These are phyloP conservation scores for Stachybotrys echinatus DNA, from an alignment of 2,329 filamentous ascomycete genomes.

Conservation along the genomic window DNA sequence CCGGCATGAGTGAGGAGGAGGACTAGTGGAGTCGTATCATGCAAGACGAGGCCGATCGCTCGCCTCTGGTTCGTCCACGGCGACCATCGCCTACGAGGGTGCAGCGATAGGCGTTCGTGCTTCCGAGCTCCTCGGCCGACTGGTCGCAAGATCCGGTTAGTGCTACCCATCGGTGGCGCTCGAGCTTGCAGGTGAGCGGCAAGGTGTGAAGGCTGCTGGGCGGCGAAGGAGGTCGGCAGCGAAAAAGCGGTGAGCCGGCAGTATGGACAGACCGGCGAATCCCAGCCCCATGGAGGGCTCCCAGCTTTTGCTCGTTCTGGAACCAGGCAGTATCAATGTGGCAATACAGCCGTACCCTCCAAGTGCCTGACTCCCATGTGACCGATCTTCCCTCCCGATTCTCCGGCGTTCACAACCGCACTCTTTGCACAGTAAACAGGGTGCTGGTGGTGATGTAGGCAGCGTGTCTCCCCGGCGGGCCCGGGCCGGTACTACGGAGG, in stretches of 20 bases:
- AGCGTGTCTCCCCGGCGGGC: not conserved
- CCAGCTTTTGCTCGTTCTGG: no score
- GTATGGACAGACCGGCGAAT: not conserved
- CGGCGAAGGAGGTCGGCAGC: not conserved
- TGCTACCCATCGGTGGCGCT: not conserved
- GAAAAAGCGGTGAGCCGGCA: conserved; percentile 3
- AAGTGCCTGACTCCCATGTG: no score
- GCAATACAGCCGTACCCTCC: no score
- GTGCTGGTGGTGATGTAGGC: no score
- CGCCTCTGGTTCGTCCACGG: not conserved
- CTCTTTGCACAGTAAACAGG: not conserved
- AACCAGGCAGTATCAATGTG: no score
- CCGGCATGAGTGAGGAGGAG: not conserved
- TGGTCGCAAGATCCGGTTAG: not conserved
- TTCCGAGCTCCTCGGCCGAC: not conserved
- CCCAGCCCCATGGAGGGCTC: not conserved
- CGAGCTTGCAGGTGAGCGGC: not conserved
- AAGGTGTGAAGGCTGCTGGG: not conserved
- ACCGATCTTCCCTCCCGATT: no score
- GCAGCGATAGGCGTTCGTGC: not conserved
- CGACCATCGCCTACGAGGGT: not conserved
- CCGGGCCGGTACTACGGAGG: not conserved
- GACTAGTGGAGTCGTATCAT: not conserved
- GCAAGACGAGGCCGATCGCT: not conserved
- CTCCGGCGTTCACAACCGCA: no score